Evolutionary conservation across 2,329 filamentous ascomycete species (phyloP), one percentile per base, ranked within the genome.

Genomic region (Curvularia sp.): DNA sequence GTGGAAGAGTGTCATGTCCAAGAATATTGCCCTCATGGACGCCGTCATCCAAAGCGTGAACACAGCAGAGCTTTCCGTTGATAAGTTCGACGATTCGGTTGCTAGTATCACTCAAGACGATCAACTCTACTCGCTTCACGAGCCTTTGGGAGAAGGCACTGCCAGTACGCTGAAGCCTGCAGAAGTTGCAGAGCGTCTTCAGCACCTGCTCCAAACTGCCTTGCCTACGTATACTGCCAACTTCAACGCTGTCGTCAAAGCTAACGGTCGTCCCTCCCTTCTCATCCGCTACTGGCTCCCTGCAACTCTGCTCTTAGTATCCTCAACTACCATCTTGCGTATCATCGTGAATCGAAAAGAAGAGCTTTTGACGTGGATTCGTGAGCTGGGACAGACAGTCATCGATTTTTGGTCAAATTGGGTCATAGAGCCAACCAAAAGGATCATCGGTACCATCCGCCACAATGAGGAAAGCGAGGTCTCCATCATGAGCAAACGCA

Each of bases 401-500:
- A 84, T 91, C 53, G 94, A 96, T 76, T 99, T 99, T 74, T 97
- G 93, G 91, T 83, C 88, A 59, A 99, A 99, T 75, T 99, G 95
- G 95, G 90, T 99, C 3, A 81, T 99, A 10, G 90, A 96, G 64
- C 95, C 95, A 0, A 83, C 87, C 0, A 87, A 87, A 68, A 94
- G 92, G 74, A 84, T 99, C 18, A 86, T 99, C 57, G 88, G 89
- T 48, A 99, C 95, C 0, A 98, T 99, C 66, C 88, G 94, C 5
- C 95, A 98, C 75, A 92, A 98, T 70, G 88, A 91, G 69, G 90
- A 88, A 66, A 97, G 92, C 73, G 94, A 98, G 74, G 94, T 99
- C 64, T 95, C 94, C 43, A 91, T 99, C 65, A 95, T 99, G 90
- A 97, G 93, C 79, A 91, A 92, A 58, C 90, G 94, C 66, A 97